Percentiles rank a stretch among this genome's conserved stretches.
Conservation (phyloP, 2,329 filamentous ascomycete genomes). For the Setomelanomma holmii region DNA sequence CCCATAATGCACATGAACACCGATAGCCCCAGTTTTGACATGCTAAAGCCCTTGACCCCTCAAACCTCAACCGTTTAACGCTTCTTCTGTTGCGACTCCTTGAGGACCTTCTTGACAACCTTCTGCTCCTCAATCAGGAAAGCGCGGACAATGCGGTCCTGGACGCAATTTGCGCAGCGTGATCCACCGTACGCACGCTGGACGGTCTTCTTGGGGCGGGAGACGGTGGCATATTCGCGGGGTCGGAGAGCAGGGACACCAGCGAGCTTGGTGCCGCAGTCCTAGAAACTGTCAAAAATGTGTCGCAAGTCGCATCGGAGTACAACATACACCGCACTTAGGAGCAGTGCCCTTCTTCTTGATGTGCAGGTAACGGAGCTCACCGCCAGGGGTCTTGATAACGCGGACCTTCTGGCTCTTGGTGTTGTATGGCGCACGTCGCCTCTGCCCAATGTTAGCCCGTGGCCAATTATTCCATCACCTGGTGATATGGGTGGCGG, state of each 20-base stretch:
- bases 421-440: conserved; percentile 85
- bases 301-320: not conserved
- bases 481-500: not conserved
- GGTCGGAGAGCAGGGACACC: conserved; percentile 98
- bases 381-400: conserved; percentile 83
- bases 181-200: conserved; percentile 96
- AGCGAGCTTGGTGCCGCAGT: conserved; percentile 96
- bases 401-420: conserved; percentile 91
- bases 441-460: conserved; percentile 56
- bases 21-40: conserved; percentile 49
- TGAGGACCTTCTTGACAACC: conserved; percentile 99
- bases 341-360: conserved; percentile 99
- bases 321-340: conserved; percentile 71
- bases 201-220: conserved; percentile 99
- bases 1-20: conserved; percentile 53
- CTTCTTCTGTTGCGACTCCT: conserved; percentile 90
- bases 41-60: conserved; percentile 37
- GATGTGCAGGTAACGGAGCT: conserved; percentile 96
- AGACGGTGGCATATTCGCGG: conserved; percentile 96
- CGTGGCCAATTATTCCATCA: not conserved
- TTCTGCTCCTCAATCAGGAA: conserved; percentile 99
- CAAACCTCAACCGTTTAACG: conserved; percentile 44
- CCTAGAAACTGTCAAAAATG: conserved; percentile 62
- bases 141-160: conserved; percentile 95
- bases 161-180: conserved; percentile 97